Base-by-base conservation (phyloP, 352 stramenopile genomes). In the Lagenidium sp. region DNA sequence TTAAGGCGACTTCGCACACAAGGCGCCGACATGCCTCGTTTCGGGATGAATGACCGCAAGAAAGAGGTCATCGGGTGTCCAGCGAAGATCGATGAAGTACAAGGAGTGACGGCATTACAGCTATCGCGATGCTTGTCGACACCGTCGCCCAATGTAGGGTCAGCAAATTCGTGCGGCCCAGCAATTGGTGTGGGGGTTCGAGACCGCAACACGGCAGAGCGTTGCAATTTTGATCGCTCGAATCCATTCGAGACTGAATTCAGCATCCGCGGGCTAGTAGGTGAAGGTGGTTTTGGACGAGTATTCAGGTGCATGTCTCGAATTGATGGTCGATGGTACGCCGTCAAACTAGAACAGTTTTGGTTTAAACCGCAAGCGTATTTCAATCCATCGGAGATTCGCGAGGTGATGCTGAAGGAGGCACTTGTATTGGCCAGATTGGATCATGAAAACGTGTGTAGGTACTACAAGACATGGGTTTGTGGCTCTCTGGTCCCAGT, bases 391-490 rank as follows among this genome's bases (percentile, higher is more conserved):
- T 63, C 58, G 0, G 67, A 86, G 32, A 65, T 95, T 41, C 95
- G 95, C 40, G 67, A 85, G 50, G 96, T 96, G 41, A 79, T 98
- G 41, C 73, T 95, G 50, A 88, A 95, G 42, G 93, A 98, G 51
- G 90, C 96, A 3, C 79, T 91, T 1, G 91, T 89, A 6, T 80
- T 98, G 48, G 88, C 87, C 8, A 57, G 84, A 4, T 82, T 98
- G 18, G 86, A 90, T 35, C 90, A 98, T 40, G 91, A 97, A 49
- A 96, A 98, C 50, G 94, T 98, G 32, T 96, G 95, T 22, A 67
- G 93, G 6, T 98, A 98, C 60, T 91, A 75, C 61, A 81, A 85
- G 45, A 85, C 78, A 20, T 91, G 78, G 78, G 74, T 91, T 28
- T 63, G 73, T 11, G 74, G 69, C 15, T 85, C 64, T 8, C 53